phyloP scores from a whole-genome alignment of 2,329 filamentous ascomycete species.

The Coleophoma eucalyptorum region DNA sequence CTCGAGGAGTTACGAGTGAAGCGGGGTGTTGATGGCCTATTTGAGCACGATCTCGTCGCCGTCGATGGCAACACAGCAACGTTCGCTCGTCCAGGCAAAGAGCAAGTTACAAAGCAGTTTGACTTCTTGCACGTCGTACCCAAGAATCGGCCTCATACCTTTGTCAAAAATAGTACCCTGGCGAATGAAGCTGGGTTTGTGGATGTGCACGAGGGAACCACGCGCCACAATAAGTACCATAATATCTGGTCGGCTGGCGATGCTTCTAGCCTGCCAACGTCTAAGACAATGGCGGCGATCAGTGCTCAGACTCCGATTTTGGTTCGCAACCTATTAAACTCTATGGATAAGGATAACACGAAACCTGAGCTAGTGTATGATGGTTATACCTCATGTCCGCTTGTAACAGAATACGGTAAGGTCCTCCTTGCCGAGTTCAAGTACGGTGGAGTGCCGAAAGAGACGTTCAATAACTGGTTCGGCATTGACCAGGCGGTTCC shows the following conservation, averaged over 20 bases:
- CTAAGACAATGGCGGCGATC: conserved; percentile 51
- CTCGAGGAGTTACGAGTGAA: conserved; percentile 50
- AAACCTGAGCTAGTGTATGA: conserved; percentile 41
- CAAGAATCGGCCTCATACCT: conserved; percentile 54
- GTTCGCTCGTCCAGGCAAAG: conserved; percentile 40
- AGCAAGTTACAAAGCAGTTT: conserved; percentile 41
- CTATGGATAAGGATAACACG: conserved; percentile 45
- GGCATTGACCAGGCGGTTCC: conserved; percentile 55
- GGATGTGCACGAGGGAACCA: conserved; percentile 50
- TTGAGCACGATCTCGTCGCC: conserved; percentile 51
- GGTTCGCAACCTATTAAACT: conserved; percentile 41
- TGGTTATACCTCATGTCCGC: conserved; percentile 52
- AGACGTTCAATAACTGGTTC: conserved; percentile 52
- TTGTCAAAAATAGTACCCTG: conserved; percentile 47
- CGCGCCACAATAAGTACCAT: conserved; percentile 47
- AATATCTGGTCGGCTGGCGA: conserved; percentile 59
- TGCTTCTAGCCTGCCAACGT: conserved; percentile 54
- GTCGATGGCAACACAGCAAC: conserved; percentile 49
- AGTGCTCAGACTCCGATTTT: conserved; percentile 47
- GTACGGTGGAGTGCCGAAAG: conserved; percentile 58
- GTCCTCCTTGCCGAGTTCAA: conserved; percentile 63
- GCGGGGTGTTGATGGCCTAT: conserved; percentile 52
- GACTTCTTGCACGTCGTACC: conserved; percentile 54
- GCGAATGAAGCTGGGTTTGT: conserved; percentile 54
- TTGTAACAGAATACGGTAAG: conserved; percentile 55